Percentiles rank a stretch among this genome's conserved stretches.
Conservation (phyloP, 2,329 filamentous ascomycete genomes). For the Monilinia laxa region DNA sequence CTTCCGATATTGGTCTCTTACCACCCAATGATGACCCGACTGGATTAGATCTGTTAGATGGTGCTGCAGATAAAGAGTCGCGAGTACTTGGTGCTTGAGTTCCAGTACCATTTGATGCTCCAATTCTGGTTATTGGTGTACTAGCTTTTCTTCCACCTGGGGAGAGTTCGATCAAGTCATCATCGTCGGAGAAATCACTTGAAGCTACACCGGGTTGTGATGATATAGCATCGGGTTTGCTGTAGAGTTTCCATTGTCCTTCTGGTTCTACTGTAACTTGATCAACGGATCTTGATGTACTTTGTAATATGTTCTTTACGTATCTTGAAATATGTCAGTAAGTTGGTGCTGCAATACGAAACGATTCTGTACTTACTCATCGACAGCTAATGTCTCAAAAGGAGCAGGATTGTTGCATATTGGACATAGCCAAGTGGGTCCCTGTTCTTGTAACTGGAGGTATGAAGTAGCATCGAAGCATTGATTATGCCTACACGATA, state of each 20-base stretch:
- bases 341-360: constrained; percentile 24
- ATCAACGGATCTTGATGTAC: constrained; percentile 68
- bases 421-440: constrained; percentile 94
- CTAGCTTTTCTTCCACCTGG: constrained; percentile 38
- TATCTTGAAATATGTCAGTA: constrained; percentile 55
- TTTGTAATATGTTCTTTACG: constrained; percentile 79
- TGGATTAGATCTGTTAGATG: constrained; percentile 21
- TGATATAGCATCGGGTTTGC: constrained; percentile 28
- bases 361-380: constrained; percentile 61
- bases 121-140: constrained; percentile 27
- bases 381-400: constrained; percentile 80
- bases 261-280: constrained; percentile 89
- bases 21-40: constrained; percentile 25
- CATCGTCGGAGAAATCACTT: constrained; percentile 42
- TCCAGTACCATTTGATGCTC: constrained; percentile 32
- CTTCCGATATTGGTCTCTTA: constrained; percentile 48
- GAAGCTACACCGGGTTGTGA: constrained; percentile 31
- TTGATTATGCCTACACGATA: constrained; percentile 81
- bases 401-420: constrained; percentile 82
- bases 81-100: constrained; percentile 26
- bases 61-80: constrained; percentile 42
- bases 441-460: constrained; percentile 90
- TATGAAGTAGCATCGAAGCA: constrained; percentile 95
- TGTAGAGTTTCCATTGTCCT: constrained; percentile 65
- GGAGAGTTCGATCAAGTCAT: constrained; percentile 52